Evolutionary conservation across 2,329 filamentous ascomycete species (phyloP).

Genomic region (Cadophora malorum): DNA sequence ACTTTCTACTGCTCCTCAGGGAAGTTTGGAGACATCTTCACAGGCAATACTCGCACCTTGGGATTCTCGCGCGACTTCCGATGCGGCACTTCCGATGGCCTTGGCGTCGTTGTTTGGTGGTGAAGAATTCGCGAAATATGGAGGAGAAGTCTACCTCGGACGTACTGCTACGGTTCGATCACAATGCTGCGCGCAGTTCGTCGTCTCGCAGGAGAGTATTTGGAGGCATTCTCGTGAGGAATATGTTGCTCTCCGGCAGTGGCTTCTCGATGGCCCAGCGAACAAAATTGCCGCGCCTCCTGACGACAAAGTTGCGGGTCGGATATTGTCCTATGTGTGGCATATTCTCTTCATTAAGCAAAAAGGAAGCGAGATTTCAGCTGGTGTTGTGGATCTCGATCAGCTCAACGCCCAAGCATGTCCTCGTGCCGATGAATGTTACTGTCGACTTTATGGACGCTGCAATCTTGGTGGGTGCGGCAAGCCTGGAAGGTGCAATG

Average conservation of each 20-base stretch:
- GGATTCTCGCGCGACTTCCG: slow-evolving; percentile 50
- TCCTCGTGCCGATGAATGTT: slow-evolving; percentile 36
- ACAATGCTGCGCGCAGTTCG: slow-evolving; percentile 64
- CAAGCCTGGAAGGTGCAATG: slow-evolving; percentile 31
- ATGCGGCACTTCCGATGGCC: slow-evolving; percentile 47
- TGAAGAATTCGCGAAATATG: slow-evolving; percentile 42
- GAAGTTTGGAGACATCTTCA: slow-evolving; percentile 49
- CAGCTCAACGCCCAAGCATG: slow-evolving; percentile 36
- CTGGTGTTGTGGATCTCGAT: slow-evolving; percentile 29
- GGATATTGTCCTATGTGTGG: slow-evolving; percentile 57
- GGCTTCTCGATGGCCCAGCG: slow-evolving; percentile 53
- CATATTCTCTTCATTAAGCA: slow-evolving; percentile 41
- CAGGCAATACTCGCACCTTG: slow-evolving; percentile 50
- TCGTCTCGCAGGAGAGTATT: slow-evolving; percentile 55
- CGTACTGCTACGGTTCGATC: slow-evolving; percentile 47
- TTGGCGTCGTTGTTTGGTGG: slow-evolving; percentile 47
- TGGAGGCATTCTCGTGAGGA: slow-evolving; percentile 56
- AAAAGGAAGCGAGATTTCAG: neutral
- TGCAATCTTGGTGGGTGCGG: slow-evolving; percentile 35
- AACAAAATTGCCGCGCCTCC: slow-evolving; percentile 45
- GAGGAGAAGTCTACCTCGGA: slow-evolving; percentile 46
- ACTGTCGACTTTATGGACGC: slow-evolving; percentile 39
- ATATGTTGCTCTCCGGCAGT: slow-evolving; percentile 59
- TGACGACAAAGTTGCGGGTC: slow-evolving; percentile 52
- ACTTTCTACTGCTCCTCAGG: slow-evolving; percentile 47